These are phyloP conservation scores for Yueomyces sp. DNA, from an alignment of 1,139 yeast species.

Conservation along the genomic window DNA sequence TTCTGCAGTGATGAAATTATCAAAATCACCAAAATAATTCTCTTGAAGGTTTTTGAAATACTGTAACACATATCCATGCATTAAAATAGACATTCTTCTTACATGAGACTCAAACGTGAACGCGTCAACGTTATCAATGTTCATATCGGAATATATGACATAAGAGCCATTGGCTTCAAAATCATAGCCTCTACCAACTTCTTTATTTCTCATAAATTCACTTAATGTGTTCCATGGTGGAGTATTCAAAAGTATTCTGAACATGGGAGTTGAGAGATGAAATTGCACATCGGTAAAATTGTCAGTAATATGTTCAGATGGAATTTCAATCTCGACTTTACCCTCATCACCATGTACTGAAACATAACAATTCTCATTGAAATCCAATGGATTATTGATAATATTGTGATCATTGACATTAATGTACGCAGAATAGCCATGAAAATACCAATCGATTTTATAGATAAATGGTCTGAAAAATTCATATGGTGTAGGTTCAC, in stretches of 20 bases:
- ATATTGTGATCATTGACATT: constrained; percentile 83
- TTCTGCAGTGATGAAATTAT: constrained; percentile 75
- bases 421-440: constrained; percentile 47
- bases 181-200: constrained; percentile 53
- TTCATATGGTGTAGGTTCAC: constrained; percentile 63
- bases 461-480: constrained; percentile 62
- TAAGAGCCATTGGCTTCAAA: constrained; percentile 57
- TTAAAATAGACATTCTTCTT: constrained; percentile 52
- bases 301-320: constrained; percentile 47
- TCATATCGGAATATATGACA: constrained; percentile 45
- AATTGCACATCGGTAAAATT: constrained; percentile 46
- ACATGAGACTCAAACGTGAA: constrained; percentile 56
- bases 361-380: constrained; percentile 63
- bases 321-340: constrained; percentile 37
- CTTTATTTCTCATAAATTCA: constrained; percentile 51
- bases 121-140: constrained; percentile 55
- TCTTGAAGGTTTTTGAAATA: constrained; percentile 70
- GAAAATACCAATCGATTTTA: constrained; percentile 43
- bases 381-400: constrained; percentile 77
- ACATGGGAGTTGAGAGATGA: constrained; percentile 41
- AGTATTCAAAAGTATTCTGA: constrained; percentile 53
- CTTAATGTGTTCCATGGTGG: constrained; percentile 89
- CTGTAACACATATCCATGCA: constrained; percentile 68
- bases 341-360: constrained; percentile 61
- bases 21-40: constrained; percentile 79